Base-by-base conservation (phyloP, 352 stramenopile species). In the Globisporangium barbulae region DNA sequence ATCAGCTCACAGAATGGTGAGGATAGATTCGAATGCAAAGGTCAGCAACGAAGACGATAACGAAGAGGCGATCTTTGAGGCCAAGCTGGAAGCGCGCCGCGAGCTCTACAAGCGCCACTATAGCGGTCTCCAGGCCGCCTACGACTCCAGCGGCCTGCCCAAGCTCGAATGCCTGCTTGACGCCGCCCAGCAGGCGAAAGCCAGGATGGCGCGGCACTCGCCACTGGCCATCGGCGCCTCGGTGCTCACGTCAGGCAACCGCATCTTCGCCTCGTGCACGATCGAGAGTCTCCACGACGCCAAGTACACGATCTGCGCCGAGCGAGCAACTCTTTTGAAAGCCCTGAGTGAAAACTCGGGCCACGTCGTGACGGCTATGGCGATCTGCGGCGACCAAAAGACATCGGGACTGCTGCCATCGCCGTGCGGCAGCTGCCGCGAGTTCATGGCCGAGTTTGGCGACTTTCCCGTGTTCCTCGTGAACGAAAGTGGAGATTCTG, bases 381-480 rank as follows among this genome's bases (percentile, higher is more conserved):
- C 78, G 13, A 83, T 90, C 45, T 81, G 77, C 53, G 89, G 76
- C 71, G 76, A 88, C 42, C 74, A 85, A 30, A 57, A 69, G 2
- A 44, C 64, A 5, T 3, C 10, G n/a, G 52, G 31, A 0, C 49
- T 79, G n/a, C 59, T 90, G 15, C 82, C 81, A 19, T 83, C 77
- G 6, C 83, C 83, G 19, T 94, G 83, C 28, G 85, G 85, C 22
- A 57, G 28, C 35, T 94, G 83, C 69, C 83, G 85, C 13, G 78
- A 94, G 61, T 78, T 91, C 21, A 64, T 92, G 54, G 82, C 80
- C 12, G 71, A 81, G 3, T 84, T 76, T 56, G 85, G 83, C n/a
- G 81, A 93, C 39, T 94, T 92, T 37, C 79, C 81, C 12, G 63
- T 94, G 13, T 90, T 87, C 59, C 62, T 94, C 13, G 68, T 90